Evolutionary conservation across 495 filamentous ascomycete genomes (phyloP), one percentile per base, ranked within the genome.

Genomic region (Neurospora sublineolata): DNA sequence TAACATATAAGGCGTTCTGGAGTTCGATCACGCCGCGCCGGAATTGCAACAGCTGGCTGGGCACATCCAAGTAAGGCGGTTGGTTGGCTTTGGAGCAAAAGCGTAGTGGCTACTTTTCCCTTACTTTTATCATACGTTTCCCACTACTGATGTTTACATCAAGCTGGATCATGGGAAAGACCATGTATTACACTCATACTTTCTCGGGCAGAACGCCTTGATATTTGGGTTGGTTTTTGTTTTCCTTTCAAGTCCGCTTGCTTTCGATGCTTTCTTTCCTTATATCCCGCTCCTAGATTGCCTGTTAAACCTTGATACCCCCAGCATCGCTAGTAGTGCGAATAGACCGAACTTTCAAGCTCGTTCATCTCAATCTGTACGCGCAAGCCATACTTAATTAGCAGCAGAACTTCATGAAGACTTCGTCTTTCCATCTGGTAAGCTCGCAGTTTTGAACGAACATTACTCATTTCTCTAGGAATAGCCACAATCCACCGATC

Each of bases 401-500:
- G 42, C 3, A 11, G 42, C 42, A 46, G 42, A 46, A 46, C 42
- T 10, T n/a, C 7, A 11, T n/a, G n/a, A n/a, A 10, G 8, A 46
- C 42, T 46, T 46, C 8, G 9, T 11, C 8, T 8, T 46, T 20
- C 9, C 18, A 23, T 46, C n/a, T 8, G n/a, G n/a, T 20, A 10
- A 41, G 3, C n/a, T 23, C 42, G 1, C 8, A 20, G 42, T 46
- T 46, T 46, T 46, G n/a, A 46, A 46, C 42, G 42, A 11, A 46
- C 42, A 46, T 46, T 46, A 14, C 36, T n/a, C 58, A 58, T 37
- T 10, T 36, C 23, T n/a, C 38, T 68, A 36, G 44, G 23, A 42
- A 71, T 58, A 20, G 58, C 30, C 14, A 71, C 18, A 27, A 71
- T 71, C 70, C 70, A 71, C 58, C 70, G 33, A 39, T 71, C 38